Evolutionary conservation across 2,329 filamentous ascomycete genomes (phyloP).

Genomic region (Daldinia eschscholtzii): DNA sequence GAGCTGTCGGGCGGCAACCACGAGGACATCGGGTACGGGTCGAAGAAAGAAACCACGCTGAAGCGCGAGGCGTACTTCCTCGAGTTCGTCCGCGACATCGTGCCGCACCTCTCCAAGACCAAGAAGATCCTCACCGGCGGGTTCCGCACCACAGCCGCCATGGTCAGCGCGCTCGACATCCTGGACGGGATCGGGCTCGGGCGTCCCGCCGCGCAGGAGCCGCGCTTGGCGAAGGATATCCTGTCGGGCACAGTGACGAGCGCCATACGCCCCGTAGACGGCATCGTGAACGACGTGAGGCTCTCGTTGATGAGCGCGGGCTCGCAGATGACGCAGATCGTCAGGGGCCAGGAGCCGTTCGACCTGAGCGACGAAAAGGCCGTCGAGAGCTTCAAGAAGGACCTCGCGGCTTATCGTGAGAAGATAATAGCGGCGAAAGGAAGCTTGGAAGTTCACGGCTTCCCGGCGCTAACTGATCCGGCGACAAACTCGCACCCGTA

Average conservation of each 20-base stretch:
- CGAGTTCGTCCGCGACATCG: slow-evolving; percentile 66
- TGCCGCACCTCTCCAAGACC: slow-evolving; percentile 61
- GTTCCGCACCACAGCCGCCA: slow-evolving; percentile 64
- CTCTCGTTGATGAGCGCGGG: slow-evolving; percentile 59
- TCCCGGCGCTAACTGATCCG: slow-evolving; percentile 43
- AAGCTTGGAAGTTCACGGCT: slow-evolving; percentile 48
- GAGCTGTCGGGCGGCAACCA: slow-evolving; percentile 72
- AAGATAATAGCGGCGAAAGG: slow-evolving; percentile 45
- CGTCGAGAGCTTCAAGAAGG: slow-evolving; percentile 42
- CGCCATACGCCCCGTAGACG: slow-evolving; percentile 60
- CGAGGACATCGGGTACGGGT: slow-evolving; percentile 63
- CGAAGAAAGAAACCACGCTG: slow-evolving; percentile 66
- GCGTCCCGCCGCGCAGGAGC: slow-evolving; percentile 65
- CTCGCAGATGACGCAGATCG: slow-evolving; percentile 59
- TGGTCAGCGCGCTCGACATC: slow-evolving; percentile 64
- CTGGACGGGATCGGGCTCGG: slow-evolving; percentile 70
- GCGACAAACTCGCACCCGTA: slow-evolving; percentile 28
- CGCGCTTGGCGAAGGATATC: slow-evolving; percentile 58
- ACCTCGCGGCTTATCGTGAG: slow-evolving; percentile 45
- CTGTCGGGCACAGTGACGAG: slow-evolving; percentile 61
- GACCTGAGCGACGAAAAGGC: slow-evolving; percentile 43
- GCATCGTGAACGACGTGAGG: slow-evolving; percentile 63
- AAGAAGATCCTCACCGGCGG: slow-evolving; percentile 67
- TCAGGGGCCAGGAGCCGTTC: slow-evolving; percentile 47
- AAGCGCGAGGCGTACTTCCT: slow-evolving; percentile 70